These are phyloP conservation scores for Pelargonium nanum DNA, from an alignment of 345 rosid genomes.

Conservation along the genomic window DNA sequence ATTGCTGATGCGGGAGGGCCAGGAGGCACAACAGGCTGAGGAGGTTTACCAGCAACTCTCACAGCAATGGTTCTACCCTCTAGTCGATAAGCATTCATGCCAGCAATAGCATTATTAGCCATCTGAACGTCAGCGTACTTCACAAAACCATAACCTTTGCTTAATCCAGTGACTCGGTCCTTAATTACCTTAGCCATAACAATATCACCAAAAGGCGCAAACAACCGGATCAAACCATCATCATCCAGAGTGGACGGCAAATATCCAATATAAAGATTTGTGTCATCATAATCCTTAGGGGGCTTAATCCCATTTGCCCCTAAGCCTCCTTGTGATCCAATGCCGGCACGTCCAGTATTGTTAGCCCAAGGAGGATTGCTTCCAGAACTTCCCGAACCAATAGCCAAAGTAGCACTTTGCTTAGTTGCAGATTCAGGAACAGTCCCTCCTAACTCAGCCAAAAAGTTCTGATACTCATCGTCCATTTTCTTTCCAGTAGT, in stretches of 20 bases:
- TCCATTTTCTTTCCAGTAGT: slow-evolving; percentile 95
- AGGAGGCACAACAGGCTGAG: slow-evolving; percentile 70
- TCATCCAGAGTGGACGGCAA: slow-evolving; percentile 86
- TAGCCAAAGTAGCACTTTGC: slow-evolving; percentile 50
- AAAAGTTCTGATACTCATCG: slow-evolving; percentile 93
- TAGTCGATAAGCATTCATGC: slow-evolving; percentile 77
- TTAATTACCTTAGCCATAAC: slow-evolving; percentile 96
- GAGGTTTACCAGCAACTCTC: slow-evolving; percentile 93
- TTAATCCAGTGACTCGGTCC: slow-evolving; percentile 65
- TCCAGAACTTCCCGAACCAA: slow-evolving; percentile 59
- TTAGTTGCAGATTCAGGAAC: slow-evolving; percentile 85
- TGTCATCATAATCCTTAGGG: slow-evolving; percentile 78
- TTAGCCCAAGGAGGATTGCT: slow-evolving; percentile 88
- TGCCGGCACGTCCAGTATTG: slow-evolving; percentile 42
- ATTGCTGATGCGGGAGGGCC: slow-evolving; percentile 53
- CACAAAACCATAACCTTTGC: slow-evolving; percentile 92
- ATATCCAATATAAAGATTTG: slow-evolving; percentile 86
- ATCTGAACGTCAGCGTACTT: slow-evolving; percentile 78
- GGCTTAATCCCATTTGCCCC: slow-evolving; percentile 58
- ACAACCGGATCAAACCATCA: slow-evolving; percentile 70
- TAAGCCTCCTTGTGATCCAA: slow-evolving; percentile 67
- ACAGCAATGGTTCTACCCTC: slow-evolving; percentile 90
- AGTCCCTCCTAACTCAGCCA: slow-evolving; percentile 85
- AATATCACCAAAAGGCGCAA: slow-evolving; percentile 82
- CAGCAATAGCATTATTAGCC: slow-evolving; percentile 75